Base-by-base conservation (phyloP, 169 alveolate species). In the Sarcocystis neurona region DNA sequence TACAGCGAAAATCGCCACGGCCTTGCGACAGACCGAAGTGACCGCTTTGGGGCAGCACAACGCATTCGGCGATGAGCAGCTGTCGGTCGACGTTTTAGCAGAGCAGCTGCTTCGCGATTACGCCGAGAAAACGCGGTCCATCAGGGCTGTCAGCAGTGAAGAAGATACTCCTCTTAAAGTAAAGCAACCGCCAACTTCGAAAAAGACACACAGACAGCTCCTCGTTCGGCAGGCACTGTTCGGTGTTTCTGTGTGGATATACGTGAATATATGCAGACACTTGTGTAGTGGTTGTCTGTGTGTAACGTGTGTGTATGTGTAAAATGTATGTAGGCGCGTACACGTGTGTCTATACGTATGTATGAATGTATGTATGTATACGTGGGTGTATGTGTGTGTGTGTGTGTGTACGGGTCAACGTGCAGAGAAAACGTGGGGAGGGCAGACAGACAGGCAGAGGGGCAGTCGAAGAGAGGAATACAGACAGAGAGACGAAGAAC, bases 11-110 rank as follows among this genome's bases (percentile, higher is more conserved):
- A 79, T 88, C 39, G 74, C 88, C 75, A 32, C 50, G 34, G 89
- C 92, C 46, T 78, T 88, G 50, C 87, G 85, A 15, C 50, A 41
- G 80, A 77, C 92, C n/a, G n/a, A 32, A 15, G 93, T 90, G 53
- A 85, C 91, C 2, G 44, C 27, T 20, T 60, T 85, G 12, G 91
- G 91, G 27, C 63, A 78, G 56, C 44, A 46, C 70, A 90, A 90
- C 79, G 70, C 60, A 34, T 90, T 86, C 46, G 93, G 93, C 44
- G 93, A 90, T 5, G 89, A 85, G 46, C 93, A 90, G 80, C 89
- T 90, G 47, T 60, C 93, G 15, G 93, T 90, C 50, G 93, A 90
- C 46, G 77, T 90, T 20, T 34, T 85, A 37, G 93, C 93, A 8
- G 91, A 90, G 85, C 63, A 79, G 27, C 66, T 80, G 39, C 79